Conservation (phyloP, 371 early-diverging fungal species). For the Sporodiniella umbellata region DNA sequence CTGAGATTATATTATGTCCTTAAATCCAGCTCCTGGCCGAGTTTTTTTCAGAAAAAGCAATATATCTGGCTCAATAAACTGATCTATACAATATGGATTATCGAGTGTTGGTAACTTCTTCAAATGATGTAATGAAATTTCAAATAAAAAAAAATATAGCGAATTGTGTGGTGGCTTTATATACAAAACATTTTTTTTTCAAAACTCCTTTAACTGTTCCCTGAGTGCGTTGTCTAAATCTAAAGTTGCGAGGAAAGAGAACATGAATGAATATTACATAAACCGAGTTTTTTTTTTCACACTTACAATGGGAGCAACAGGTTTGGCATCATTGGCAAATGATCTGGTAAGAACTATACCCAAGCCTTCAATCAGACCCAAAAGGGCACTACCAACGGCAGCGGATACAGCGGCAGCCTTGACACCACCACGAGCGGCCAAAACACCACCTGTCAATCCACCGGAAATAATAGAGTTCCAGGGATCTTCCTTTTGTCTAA, state of each 20-base stretch:
- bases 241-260: not conserved
- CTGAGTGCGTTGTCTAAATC: not conserved
- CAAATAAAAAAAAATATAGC: not conserved
- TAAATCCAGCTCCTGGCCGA: too few relatives aligned
- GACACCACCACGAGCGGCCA: constrained; percentile 91
- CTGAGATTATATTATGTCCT: too few relatives aligned
- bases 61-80: too few relatives aligned
- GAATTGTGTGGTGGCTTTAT: not conserved
- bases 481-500: constrained; percentile 95
- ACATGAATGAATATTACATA: not conserved
- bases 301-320: constrained; percentile 59
- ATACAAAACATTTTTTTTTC: not conserved
- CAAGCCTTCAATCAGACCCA: constrained; percentile 94
- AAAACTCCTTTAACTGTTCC: not conserved
- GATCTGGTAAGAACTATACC: constrained; percentile 71
- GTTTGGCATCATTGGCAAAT: constrained; percentile 57
- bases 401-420: constrained; percentile 83
- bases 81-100: too few relatives aligned
- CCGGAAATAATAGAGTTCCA: constrained; percentile 94
- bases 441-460: constrained; percentile 90
- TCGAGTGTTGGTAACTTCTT: too few relatives aligned
- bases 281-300: not conserved
- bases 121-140: too few relatives aligned
- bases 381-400: constrained; percentile 85
- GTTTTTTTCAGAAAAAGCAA: too few relatives aligned